Percentiles rank a stretch among this genome's conserved stretches.
phyloP scores from a whole-genome alignment of 202 grass and related monocot species.

The Panicum virgatum region DNA sequence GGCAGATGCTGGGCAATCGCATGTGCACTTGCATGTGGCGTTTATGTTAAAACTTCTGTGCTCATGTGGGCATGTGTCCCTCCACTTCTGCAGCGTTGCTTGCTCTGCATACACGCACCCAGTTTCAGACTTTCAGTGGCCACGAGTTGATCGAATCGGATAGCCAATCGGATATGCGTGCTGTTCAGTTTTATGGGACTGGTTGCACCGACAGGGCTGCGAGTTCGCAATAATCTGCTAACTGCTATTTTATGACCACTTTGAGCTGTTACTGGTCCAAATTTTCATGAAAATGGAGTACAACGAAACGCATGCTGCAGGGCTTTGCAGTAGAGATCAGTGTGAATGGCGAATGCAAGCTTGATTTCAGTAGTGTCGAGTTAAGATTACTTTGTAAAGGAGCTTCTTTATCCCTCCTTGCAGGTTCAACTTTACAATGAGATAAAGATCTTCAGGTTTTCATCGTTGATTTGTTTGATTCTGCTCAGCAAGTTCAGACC shows the following conservation, averaged over 20 bases:
- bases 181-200: not conserved
- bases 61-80: conserved; percentile 20
- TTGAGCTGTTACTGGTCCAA: not conserved
- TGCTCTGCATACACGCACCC: not conserved
- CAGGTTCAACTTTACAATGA: not conserved
- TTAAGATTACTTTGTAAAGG: not conserved
- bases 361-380: not conserved
- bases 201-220: not conserved
- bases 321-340: not conserved
- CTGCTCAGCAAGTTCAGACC: not conserved
- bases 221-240: not conserved
- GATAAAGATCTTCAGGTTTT: not conserved
- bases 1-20: conserved; percentile 25
- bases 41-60: not conserved
- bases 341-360: not conserved
- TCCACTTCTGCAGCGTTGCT: conserved; percentile 8
- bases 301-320: not conserved
- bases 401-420: not conserved
- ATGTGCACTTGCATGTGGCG: conserved; percentile 44
- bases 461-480: not conserved
- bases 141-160: not conserved
- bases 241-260: not conserved
- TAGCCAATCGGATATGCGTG: not conserved
- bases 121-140: not conserved
- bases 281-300: not conserved